Evolutionary conservation across 768 basidiomycete genomes (phyloP).

Genomic region (Gloeopeniophorella convolvens): DNA sequence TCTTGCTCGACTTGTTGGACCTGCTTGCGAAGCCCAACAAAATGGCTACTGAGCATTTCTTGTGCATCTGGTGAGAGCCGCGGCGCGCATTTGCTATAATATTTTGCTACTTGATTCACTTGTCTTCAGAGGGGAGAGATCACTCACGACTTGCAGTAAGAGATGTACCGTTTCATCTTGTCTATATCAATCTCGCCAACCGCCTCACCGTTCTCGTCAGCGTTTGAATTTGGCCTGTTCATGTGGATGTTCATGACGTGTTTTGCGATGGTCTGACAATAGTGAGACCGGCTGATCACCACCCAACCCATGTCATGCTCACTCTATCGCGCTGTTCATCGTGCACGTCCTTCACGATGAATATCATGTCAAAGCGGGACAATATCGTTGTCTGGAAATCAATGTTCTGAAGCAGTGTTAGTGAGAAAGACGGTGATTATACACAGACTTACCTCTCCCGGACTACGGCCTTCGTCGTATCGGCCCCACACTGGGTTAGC

Average conservation of each 20-base stretch:
- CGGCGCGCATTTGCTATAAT: slow-evolving; percentile 86
- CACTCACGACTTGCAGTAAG: slow-evolving; percentile 87
- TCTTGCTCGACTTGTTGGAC: slow-evolving; percentile 94
- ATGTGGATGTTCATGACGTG: slow-evolving; percentile 99
- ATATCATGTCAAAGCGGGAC: slow-evolving; percentile 99
- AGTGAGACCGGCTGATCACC: slow-evolving; percentile 1
- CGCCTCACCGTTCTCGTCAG: slow-evolving; percentile 56
- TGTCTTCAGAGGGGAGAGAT: not conserved
- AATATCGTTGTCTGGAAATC: slow-evolving; percentile 98
- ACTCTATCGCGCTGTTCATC: slow-evolving; percentile 90
- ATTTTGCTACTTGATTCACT: not conserved
- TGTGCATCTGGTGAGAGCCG: slow-evolving; percentile 89
- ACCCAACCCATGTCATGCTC: slow-evolving; percentile 22
- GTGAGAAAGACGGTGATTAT: not conserved
- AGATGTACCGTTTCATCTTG: slow-evolving; percentile 97
- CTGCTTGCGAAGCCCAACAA: slow-evolving; percentile 87
- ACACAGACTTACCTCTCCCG: slow-evolving; percentile 67
- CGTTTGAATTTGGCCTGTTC: slow-evolving; percentile 70
- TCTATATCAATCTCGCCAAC: slow-evolving; percentile 91
- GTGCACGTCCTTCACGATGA: slow-evolving; percentile 97
- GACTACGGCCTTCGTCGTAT: slow-evolving; percentile 94
- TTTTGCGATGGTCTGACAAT: slow-evolving; percentile 80
- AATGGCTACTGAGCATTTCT: slow-evolving; percentile 94
- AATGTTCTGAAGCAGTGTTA: slow-evolving; percentile 55
- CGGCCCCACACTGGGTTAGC: slow-evolving; percentile 98